phyloP scores from a whole-genome alignment of 495 filamentous ascomycete genomes.

The Neurospora cerealis region DNA sequence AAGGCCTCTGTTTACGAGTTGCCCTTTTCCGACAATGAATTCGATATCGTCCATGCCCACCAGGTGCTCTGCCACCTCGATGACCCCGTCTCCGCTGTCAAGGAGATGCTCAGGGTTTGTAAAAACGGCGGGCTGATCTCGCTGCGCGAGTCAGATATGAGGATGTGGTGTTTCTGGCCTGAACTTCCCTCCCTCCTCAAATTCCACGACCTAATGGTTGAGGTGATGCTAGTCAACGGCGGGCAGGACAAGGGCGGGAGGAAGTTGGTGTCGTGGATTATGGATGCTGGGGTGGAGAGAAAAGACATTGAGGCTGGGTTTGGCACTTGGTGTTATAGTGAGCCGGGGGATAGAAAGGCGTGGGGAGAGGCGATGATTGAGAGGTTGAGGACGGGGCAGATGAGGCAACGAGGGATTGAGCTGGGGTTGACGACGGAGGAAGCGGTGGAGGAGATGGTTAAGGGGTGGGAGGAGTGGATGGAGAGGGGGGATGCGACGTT shows the following conservation, averaged over 20 bases:
- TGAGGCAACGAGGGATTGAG: constrained; percentile 25
- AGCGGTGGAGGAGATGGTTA: constrained; percentile 32
- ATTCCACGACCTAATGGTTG: constrained; percentile 24
- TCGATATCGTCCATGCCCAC: constrained; percentile 32
- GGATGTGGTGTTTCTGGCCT: constrained; percentile 28
- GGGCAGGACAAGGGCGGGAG: constrained; percentile 25
- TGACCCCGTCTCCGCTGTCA: constrained; percentile 24
- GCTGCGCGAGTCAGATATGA: constrained; percentile 33
- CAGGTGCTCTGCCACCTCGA: constrained; percentile 31
- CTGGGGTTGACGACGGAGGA: constrained; percentile 21
- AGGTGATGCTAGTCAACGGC: constrained; percentile 16
- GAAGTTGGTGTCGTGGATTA: constrained; percentile 32
- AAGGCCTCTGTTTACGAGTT: constrained; percentile 26
- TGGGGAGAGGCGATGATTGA: constrained; percentile 28
- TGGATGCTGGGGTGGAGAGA: constrained; percentile 29
- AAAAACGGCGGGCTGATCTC: constrained; percentile 34
- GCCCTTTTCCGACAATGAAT: constrained; percentile 29
- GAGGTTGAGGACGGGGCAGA: constrained; percentile 14
- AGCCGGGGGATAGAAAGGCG: constrained; percentile 23
- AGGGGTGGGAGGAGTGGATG: constrained; percentile 33
- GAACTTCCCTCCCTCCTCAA: constrained; percentile 21
- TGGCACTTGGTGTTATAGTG: constrained; percentile 28
- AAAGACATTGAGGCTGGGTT: constrained; percentile 25
- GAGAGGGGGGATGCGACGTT: constrained; percentile 24
- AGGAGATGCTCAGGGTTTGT: constrained; percentile 35